A percentile compares a stretch with the other conserved stretches of the same genome.
Evolutionary conservation across 768 basidiomycete species (phyloP).

Genomic region (Punctularia strigosozonata): DNA sequence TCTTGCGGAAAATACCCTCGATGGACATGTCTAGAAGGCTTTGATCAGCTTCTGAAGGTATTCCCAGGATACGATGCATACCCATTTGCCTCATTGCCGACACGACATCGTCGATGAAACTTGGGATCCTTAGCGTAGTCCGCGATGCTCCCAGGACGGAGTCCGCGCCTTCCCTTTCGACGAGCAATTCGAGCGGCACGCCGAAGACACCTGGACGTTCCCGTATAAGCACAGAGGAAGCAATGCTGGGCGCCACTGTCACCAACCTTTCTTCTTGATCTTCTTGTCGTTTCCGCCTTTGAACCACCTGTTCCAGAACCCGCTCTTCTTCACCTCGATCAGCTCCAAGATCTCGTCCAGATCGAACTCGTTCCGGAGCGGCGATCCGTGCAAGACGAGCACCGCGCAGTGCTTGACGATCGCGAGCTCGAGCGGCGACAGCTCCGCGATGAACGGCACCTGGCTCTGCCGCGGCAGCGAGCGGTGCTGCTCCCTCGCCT

Average conservation of each 20-base stretch:
- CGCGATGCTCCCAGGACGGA: conserved; percentile 85
- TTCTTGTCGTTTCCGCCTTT: conserved; percentile 86
- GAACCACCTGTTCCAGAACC: conserved; percentile 95
- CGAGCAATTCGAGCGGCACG: conserved; percentile 84
- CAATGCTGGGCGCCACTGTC: not conserved
- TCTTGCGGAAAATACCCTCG: conserved; percentile 97
- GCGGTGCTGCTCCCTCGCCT: conserved; percentile 81
- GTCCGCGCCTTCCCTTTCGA: conserved; percentile 93
- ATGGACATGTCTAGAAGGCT: conserved; percentile 81
- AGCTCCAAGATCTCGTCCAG: conserved; percentile 90
- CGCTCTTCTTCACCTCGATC: conserved; percentile 84
- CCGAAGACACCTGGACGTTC: conserved; percentile 70
- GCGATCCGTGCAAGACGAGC: conserved; percentile 63
- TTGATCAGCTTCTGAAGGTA: too few relatives aligned
- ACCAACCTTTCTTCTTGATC: conserved; percentile 74
- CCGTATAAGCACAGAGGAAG: conserved; percentile 7
- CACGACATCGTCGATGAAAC: conserved; percentile 96
- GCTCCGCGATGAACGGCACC: conserved; percentile 76
- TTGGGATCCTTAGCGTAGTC: conserved; percentile 78
- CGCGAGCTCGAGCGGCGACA: conserved; percentile 74
- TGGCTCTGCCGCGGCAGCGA: conserved; percentile 67
- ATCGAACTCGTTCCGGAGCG: conserved; percentile 73
- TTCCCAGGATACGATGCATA: conserved; percentile 24
- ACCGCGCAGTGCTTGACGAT: conserved; percentile 91
- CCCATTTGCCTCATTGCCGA: conserved; percentile 99